Percentiles rank a stretch among this genome's conserved stretches.
phyloP scores from a whole-genome alignment of 768 basidiomycete species.

The Trametes cubensis region DNA sequence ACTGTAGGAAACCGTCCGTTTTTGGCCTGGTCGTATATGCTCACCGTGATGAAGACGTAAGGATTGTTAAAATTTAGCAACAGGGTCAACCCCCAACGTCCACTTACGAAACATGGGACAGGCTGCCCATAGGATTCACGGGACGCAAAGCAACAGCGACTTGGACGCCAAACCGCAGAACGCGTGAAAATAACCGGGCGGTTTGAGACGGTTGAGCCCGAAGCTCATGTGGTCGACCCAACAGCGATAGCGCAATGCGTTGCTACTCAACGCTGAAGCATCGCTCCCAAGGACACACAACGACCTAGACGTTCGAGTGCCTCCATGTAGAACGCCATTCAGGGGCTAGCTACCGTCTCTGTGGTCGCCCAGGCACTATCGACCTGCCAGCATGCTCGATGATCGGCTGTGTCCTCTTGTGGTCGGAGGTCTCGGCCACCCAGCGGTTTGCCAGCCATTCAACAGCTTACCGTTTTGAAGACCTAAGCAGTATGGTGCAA shows the following conservation, averaged over 20 bases:
- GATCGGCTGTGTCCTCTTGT: not conserved
- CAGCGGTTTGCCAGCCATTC: too few species aligned
- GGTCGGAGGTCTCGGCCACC: too few species aligned
- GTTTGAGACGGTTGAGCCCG: not conserved
- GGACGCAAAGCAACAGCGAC: too few species aligned
- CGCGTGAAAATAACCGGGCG: too few species aligned
- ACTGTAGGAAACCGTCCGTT: not conserved
- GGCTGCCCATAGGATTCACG: not conserved
- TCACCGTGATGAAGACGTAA: too few species aligned
- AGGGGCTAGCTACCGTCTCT: not conserved
- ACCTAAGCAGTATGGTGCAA: too few species aligned
- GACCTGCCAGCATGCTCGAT: not conserved
- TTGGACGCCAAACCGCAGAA: too few species aligned
- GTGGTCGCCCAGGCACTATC: constrained; percentile 3
- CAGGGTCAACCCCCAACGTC: not conserved
- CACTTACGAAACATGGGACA: not conserved
- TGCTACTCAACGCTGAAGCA: not conserved
- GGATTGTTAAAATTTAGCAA: too few species aligned
- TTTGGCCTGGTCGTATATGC: too few species aligned
- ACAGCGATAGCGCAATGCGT: not conserved
- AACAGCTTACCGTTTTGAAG: too few species aligned
- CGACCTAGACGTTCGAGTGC: not conserved
- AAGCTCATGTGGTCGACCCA: not conserved
- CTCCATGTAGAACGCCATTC: not conserved
- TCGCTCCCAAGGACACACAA: not conserved